Conservation (phyloP, 1,139 yeast genomes). For the Yamadazyma buinensis region DNA sequence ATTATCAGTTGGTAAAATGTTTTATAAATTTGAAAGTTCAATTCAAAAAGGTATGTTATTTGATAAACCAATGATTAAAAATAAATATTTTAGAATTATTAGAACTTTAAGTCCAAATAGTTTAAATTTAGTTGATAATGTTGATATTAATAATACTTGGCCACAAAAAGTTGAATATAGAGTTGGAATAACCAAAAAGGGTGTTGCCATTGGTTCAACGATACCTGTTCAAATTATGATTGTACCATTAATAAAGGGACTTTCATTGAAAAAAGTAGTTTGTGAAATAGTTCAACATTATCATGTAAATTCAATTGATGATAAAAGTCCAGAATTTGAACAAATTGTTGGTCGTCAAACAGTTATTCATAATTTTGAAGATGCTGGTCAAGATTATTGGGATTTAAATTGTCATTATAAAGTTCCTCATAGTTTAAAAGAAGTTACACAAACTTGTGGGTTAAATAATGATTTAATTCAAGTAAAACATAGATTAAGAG, state of each 20-base stretch:
- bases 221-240: constrained; percentile 51
- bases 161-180: constrained; percentile 62
- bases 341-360: constrained; percentile 28
- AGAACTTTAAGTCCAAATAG: constrained; percentile 54
- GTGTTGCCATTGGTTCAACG: constrained; percentile 57
- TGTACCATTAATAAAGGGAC: constrained; percentile 59
- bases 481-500: constrained; percentile 59
- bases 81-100: constrained; percentile 32
- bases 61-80: constrained; percentile 37
- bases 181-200: constrained; percentile 53
- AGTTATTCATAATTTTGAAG: constrained; percentile 15
- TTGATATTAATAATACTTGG: constrained; percentile 62
- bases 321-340: constrained; percentile 42
- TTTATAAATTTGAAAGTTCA: constrained; percentile 52
- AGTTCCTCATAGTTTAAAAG: constrained; percentile 50
- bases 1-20: constrained; percentile 48
- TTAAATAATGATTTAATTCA: constrained; percentile 45
- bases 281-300: constrained; percentile 55
- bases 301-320: constrained; percentile 34
- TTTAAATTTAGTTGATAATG: constrained; percentile 48
- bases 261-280: constrained; percentile 42
- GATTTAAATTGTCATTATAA: constrained; percentile 43
- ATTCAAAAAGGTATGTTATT: constrained; percentile 49
- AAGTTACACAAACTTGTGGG: constrained; percentile 57
- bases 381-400: constrained; percentile 44